Conservation (phyloP, 371 early-diverging fungal species). For the Capniomyces stellatus region DNA sequence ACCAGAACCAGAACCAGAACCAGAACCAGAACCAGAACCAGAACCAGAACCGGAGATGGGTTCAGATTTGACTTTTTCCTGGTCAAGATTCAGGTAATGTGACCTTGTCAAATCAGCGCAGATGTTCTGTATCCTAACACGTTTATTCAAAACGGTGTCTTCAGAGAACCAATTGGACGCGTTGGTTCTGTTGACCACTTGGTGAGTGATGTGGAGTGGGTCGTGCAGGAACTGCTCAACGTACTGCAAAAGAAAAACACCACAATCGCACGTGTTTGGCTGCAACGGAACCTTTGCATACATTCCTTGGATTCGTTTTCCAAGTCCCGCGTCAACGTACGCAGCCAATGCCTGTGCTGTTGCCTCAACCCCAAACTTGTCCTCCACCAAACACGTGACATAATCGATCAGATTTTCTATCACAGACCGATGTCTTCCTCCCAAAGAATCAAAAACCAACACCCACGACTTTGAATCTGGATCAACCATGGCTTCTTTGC, state of each 20-base stretch:
- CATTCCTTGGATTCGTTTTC: conserved; percentile 11
- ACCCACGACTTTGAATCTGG: conserved; percentile 14
- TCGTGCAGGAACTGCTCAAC: conserved; percentile 30
- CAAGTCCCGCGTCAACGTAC: too few relatives aligned
- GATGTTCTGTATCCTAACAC: background rate
- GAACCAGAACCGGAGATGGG: too few relatives aligned
- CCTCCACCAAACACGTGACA: background rate
- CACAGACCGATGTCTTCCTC: conserved; percentile 20
- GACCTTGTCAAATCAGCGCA: background rate
- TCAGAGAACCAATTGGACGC: background rate
- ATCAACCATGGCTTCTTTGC: conserved; percentile 1
- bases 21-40: too few relatives aligned
- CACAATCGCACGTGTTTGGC: conserved; percentile 44
- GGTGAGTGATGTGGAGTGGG: conserved; percentile 8
- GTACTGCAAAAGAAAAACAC: conserved; percentile 38
- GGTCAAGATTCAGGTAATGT: too few relatives aligned
- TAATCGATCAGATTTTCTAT: background rate
- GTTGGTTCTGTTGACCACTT: background rate
- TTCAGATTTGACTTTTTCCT: too few relatives aligned
- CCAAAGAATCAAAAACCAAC: conserved; percentile 39
- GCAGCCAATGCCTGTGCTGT: background rate
- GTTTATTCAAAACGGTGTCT: background rate
- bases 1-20: too few relatives aligned
- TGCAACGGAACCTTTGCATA: conserved; percentile 40
- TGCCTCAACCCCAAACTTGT: background rate